Conservation (phyloP, 352 stramenopile species). For the Pythium aristosporum region DNA sequence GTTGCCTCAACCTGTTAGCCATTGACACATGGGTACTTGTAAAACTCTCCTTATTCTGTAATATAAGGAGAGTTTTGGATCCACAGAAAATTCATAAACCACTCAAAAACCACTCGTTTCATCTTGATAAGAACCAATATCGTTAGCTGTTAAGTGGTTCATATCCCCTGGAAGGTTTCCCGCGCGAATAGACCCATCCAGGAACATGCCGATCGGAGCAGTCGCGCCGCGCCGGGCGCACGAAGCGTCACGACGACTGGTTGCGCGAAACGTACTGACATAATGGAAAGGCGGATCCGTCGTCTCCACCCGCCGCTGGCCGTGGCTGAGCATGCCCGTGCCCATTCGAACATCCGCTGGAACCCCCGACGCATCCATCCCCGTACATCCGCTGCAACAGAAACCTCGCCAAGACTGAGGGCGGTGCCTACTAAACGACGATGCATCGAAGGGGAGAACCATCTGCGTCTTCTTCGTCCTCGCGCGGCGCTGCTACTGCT, state of each 20-base stretch:
- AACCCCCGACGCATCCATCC: background rate
- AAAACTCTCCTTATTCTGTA: background rate
- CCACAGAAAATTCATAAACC: constrained; percentile 2
- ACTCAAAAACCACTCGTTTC: constrained; percentile 2
- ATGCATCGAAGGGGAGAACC: constrained; percentile 16
- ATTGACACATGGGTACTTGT: background rate
- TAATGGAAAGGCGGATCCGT: background rate
- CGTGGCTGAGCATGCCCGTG: background rate
- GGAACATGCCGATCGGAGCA: background rate
- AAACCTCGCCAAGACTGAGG: background rate
- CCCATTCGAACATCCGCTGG: background rate
- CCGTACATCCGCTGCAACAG: too few relatives aligned
- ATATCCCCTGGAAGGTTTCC: background rate
- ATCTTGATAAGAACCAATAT: background rate
- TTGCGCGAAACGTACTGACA: background rate
- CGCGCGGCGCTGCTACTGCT: background rate
- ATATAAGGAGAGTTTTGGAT: background rate
- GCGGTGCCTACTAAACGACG: background rate
- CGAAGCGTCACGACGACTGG: background rate
- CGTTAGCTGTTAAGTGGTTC: background rate
- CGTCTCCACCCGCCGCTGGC: background rate
- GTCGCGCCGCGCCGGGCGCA: background rate
- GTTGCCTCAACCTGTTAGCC: background rate
- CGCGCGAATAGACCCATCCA: background rate
- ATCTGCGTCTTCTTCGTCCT: background rate